A percentile compares a stretch with the other conserved stretches of the same genome.
Conservation (phyloP, 176 grass and related monocot genomes). For the Oropetium thomaeum region DNA sequence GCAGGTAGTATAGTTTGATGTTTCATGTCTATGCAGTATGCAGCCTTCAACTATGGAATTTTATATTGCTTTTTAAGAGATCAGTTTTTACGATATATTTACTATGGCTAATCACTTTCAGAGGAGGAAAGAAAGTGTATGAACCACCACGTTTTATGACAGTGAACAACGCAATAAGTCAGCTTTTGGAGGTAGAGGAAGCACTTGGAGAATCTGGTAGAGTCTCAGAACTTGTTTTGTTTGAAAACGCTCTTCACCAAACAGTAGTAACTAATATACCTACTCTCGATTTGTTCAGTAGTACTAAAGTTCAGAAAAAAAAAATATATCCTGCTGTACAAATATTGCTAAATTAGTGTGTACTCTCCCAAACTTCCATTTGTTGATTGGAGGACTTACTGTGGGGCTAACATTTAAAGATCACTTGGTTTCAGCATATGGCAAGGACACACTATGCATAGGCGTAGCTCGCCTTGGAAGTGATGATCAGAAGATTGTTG, state of each 20-base stretch:
- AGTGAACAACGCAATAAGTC: conserved; percentile 71
- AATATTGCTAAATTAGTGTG: not conserved
- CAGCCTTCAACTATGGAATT: not conserved
- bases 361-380: not conserved
- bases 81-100: not conserved
- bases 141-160: conserved; percentile 80
- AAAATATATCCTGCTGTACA: not conserved
- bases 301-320: not conserved
- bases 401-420: not conserved
- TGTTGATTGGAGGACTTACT: not conserved
- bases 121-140: conserved; percentile 79
- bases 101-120: conserved; percentile 23
- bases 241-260: not conserved
- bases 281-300: no score
- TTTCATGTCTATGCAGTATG: no score
- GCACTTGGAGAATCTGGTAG: conserved; percentile 45
- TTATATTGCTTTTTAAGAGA: not conserved
- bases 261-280: no score
- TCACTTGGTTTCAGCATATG: conserved; percentile 27
- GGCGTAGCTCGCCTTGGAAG: conserved; percentile 72
- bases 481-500: conserved; percentile 72
- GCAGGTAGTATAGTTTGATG: conserved; percentile 36
- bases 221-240: not conserved
- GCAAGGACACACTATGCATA: conserved; percentile 51
- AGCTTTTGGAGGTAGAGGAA: conserved; percentile 73